Evolutionary conservation across 352 stramenopile genomes (phyloP), one percentile per base, ranked within the genome.

Genomic region (Globisporangium nunn): DNA sequence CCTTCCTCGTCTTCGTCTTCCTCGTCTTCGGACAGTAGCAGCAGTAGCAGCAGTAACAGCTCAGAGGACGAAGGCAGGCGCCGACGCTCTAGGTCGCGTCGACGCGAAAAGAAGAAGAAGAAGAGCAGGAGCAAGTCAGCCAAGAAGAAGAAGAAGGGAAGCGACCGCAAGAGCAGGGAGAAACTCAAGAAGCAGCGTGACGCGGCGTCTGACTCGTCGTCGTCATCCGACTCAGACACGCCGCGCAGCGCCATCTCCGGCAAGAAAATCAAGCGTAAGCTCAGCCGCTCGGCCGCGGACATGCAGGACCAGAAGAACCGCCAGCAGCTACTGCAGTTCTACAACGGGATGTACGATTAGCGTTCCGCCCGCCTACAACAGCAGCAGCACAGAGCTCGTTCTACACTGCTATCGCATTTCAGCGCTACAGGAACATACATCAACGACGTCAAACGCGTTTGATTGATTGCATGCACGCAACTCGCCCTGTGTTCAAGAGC

Each of bases 261-360:
- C 47, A 93, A 93, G 59, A 93, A 93, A 62, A 91, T 93, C 64
- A 91, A 92, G 57, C 78, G 84, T 55, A 88, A 91, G 56, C 60
- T 93, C 52, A 70, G 68, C 45, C 69, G 72, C 35, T 77, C 79
- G 30, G 74, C 72, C 0, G 64, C 68, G 12, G 84, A 93, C 62
- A 29, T 81, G 56, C 70, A 88, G 57, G 67, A 74, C 55, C 66
- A 91, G 63, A 83, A 81, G 58, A 91, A 85, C 59, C 76, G 84
- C 4, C 77, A 88, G 55, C 72, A 93, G 58, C 62, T 93, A 28
- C 70, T 93, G 44, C 79, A 92, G 64, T 91, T 93, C 51, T 93
- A 93, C 75, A 93, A 93, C 59, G 77, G 77, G 30, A 91, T 93
- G 79, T 88, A 88, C 54, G 83, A 93, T 62, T 93, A 59, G 69